Evolutionary conservation across 768 basidiomycete species (phyloP), one percentile per base, ranked within the genome.

Genomic region (Rhodosporidiobolus sp.): DNA sequence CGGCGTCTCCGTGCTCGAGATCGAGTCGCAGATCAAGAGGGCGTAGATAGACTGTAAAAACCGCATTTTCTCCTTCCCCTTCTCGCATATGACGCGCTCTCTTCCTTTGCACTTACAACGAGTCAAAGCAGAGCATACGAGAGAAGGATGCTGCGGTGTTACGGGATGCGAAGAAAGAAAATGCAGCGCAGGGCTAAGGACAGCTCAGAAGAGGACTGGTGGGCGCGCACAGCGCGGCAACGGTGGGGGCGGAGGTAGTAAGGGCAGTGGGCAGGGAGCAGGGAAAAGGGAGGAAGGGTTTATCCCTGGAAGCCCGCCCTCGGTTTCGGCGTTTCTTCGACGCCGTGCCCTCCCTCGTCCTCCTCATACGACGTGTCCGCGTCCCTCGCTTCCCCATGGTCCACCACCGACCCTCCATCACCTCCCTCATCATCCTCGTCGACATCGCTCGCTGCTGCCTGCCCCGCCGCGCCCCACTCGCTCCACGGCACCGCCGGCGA

Each of bases 1-100:
- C 83, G 28, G 79, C 85, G 90, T 93, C 24, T 85, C 88, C 17
- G 83, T 94, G n/a, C 89, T 87, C 52, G 84, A 85, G 11, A 80
- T 93, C 52, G 83, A 86, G 77, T 87, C 87, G 76, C 80, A 84
- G 71, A 92, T 91, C 87, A 84, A 82, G 63, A 85, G 89, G 76
- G 90, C 89, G 57, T 87, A 79, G 70, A 70, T 9, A 54, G 28
- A n/a, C 0, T 19, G 6, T 32, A 17, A 28, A 55, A 43, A 43
- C 8, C 38, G 38, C 38, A 43, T 43, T 14, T 43, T 43, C 14
- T 43, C 38, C 38, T 14, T 43, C 38, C 38, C 38, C 38, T 43
- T 43, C 38, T 43, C 38, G 38, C 14, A 7, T 43, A n/a, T n/a
- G n/a, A n/a, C n/a, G n/a, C 38, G 38, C 38, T 43, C 14, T 43